These are phyloP conservation scores for Microbotryum violaceum DNA, from an alignment of 1,284 basidiomycete genomes.

Conservation along the genomic window DNA sequence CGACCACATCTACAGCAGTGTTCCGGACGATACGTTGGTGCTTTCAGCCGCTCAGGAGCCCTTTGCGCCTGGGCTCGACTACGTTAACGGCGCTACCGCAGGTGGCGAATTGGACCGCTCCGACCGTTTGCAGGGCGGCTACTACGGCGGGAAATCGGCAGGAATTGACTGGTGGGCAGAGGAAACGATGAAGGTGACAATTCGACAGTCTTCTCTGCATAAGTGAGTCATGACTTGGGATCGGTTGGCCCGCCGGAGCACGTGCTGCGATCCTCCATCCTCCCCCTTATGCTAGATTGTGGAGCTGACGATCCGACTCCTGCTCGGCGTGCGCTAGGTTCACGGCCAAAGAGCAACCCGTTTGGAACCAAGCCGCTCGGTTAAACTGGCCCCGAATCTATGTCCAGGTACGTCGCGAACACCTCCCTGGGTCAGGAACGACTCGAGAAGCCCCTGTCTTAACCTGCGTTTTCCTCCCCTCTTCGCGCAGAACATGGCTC, in stretches of 20 bases:
- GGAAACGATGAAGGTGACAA: slow-evolving; percentile 28
- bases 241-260: not conserved
- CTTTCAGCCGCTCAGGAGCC: slow-evolving; percentile 22
- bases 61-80: slow-evolving; percentile 22
- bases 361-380: slow-evolving; percentile 32
- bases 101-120: slow-evolving; percentile 21
- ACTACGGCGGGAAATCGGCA: slow-evolving; percentile 30
- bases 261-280: not conserved
- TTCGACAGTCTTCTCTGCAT: slow-evolving; percentile 25
- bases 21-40: slow-evolving; percentile 31
- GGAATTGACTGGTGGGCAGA: slow-evolving; percentile 31
- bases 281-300: not conserved
- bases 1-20: slow-evolving; percentile 15
- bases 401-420: slow-evolving; percentile 17
- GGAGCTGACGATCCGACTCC: not conserved
- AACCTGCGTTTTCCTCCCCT: not conserved
- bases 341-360: slow-evolving; percentile 33
- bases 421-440: not conserved
- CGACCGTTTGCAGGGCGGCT: slow-evolving; percentile 33
- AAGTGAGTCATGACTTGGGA: not conserved
- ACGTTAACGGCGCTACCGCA: slow-evolving; percentile 10
- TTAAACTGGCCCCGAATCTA: slow-evolving; percentile 31
- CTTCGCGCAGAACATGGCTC: slow-evolving; percentile 23
- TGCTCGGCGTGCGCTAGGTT: slow-evolving; percentile 6
- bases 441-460: no score